A percentile compares a stretch with the other conserved stretches of the same genome.
phyloP scores from a whole-genome alignment of 345 rosid genomes.

The Nephelium lappaceum region DNA sequence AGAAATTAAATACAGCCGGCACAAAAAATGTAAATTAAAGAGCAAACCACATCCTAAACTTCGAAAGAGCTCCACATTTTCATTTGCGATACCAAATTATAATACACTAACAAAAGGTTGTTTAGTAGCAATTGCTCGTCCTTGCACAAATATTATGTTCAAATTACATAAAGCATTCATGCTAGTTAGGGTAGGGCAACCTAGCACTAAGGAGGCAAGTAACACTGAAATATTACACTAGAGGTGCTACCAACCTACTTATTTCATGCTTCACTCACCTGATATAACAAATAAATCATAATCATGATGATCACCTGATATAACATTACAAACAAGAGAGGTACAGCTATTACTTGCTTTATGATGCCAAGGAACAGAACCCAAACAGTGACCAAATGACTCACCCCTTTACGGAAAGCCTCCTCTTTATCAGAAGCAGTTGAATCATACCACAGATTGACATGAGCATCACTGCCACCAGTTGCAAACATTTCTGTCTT shows the following conservation, averaged over 20 bases:
- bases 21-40: too few species aligned
- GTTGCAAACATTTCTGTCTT: slow-evolving; percentile 90
- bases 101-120: too few species aligned
- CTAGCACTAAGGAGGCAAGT: neutral
- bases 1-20: too few species aligned
- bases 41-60: neutral
- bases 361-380: slow-evolving; percentile 3
- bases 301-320: neutral
- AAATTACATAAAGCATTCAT: neutral
- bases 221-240: neutral
- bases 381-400: slow-evolving; percentile 17
- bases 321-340: neutral
- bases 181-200: slow-evolving; percentile 2
- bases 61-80: neutral
- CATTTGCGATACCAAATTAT: neutral
- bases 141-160: neutral
- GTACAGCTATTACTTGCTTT: neutral
- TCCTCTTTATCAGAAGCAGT: slow-evolving; percentile 85
- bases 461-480: slow-evolving; percentile 85
- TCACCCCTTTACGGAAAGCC: slow-evolving; percentile 88
- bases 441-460: slow-evolving; percentile 92
- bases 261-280: neutral
- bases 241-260: neutral
- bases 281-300: neutral
- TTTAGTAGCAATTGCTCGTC: neutral